Evolutionary conservation across 257 asterid genomes (phyloP).

Genomic region (Linaria vulgaris): DNA sequence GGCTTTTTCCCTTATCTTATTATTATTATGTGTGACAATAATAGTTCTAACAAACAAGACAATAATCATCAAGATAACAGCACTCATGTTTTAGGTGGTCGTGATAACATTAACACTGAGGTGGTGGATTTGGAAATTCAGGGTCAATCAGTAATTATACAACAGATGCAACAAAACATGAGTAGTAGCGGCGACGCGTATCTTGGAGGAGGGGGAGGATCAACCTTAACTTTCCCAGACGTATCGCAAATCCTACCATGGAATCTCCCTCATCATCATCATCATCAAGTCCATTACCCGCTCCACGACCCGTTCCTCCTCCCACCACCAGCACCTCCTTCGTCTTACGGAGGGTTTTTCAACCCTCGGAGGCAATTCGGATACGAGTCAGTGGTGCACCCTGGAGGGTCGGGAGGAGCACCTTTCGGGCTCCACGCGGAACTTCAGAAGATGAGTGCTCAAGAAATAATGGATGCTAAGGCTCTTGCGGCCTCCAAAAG

Average conservation of each 20-base stretch:
- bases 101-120: too few relatives aligned
- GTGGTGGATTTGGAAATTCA: constrained; percentile 49
- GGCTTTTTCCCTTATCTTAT: too few relatives aligned
- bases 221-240: constrained; percentile 43
- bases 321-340: constrained; percentile 47
- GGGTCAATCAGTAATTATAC: constrained; percentile 27
- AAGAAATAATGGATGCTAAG: constrained; percentile 91
- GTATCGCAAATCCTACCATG: constrained; percentile 66
- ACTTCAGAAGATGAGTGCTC: constrained; percentile 84
- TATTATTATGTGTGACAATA: constrained; percentile 39
- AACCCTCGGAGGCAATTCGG: constrained; percentile 43
- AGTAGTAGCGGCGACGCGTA: neutral
- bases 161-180: constrained; percentile 39
- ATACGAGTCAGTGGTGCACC: constrained; percentile 30
- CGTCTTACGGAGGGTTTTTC: constrained; percentile 47
- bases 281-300: constrained; percentile 38
- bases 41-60: constrained; percentile 30
- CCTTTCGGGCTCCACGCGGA: constrained; percentile 89
- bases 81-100: constrained; percentile 24
- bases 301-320: constrained; percentile 61
- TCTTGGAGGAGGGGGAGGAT: constrained; percentile 26
- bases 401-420: too few relatives aligned
- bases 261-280: constrained; percentile 27
- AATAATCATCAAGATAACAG: constrained; percentile 24
- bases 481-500: constrained; percentile 94